A percentile compares a stretch with the other conserved stretches of the same genome.
These are phyloP conservation scores for Euryodendron excelsum DNA, from an alignment of 148 eudicot species.

Conservation along the genomic window DNA sequence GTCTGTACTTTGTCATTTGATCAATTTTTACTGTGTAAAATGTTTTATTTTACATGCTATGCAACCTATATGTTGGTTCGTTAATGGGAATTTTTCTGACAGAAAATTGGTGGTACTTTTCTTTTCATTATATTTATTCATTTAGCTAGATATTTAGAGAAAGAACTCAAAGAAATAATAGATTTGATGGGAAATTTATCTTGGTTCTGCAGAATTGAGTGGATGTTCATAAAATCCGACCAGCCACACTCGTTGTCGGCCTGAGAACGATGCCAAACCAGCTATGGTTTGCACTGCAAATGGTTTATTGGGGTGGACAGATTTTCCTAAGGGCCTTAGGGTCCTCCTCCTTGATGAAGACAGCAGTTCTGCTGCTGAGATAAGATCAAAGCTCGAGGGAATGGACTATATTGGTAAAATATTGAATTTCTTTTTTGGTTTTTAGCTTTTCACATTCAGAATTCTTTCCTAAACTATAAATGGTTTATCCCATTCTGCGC, in stretches of 20 bases:
- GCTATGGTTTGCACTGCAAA: conserved; percentile 83
- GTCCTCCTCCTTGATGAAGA: conserved; percentile 76
- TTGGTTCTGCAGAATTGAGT: conserved; percentile 24
- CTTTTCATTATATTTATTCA: background rate
- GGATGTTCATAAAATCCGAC: conserved; percentile 10
- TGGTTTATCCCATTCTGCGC: background rate
- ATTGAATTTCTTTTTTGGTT: background rate
- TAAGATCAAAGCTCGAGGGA: conserved; percentile 67
- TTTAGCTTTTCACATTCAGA: background rate
- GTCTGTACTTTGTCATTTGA: background rate
- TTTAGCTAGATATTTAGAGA: background rate
- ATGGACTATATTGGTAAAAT: conserved; percentile 73
- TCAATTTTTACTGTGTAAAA: background rate
- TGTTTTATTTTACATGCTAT: background rate
- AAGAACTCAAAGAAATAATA: background rate
- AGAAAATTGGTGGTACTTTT: background rate
- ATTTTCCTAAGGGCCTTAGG: conserved; percentile 87
- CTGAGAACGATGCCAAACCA: conserved; percentile 68
- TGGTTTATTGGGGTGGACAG: conserved; percentile 70
- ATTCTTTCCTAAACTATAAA: background rate
- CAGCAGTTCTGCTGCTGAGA: conserved; percentile 42
- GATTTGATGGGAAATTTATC: background rate
- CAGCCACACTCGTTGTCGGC: background rate
- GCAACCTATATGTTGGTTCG: background rate
- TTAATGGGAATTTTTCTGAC: background rate